phyloP scores from a whole-genome alignment of 2,329 filamentous ascomycete genomes.

The Dothidotthia symphoricarpi region DNA sequence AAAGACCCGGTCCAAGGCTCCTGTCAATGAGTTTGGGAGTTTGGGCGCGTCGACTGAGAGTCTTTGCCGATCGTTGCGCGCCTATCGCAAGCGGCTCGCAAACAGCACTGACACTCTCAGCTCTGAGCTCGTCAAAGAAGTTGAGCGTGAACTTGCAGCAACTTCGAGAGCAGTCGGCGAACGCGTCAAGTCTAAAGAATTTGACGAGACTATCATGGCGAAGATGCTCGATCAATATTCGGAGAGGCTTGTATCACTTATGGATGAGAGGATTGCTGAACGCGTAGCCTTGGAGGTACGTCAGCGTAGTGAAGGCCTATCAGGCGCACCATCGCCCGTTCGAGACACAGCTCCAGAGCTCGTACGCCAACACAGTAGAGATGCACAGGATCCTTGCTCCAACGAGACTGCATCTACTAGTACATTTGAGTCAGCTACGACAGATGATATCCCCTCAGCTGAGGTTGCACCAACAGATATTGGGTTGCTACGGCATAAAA shows the following conservation, averaged over 20 bases:
- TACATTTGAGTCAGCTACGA: too few species aligned
- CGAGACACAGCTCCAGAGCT: not conserved
- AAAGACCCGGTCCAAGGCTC: slow-evolving; percentile 48
- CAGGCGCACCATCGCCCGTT: slow-evolving; percentile 8
- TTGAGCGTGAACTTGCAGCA: slow-evolving; percentile 57
- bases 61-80: slow-evolving; percentile 56
- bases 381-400: too few species aligned
- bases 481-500: too few species aligned
- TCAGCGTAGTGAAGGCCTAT: slow-evolving; percentile 33
- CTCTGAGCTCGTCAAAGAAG: slow-evolving; percentile 50
- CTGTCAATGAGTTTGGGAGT: slow-evolving; percentile 35
- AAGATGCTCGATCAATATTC: slow-evolving; percentile 74
- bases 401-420: too few species aligned
- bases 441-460: too few species aligned
- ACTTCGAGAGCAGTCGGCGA: slow-evolving; percentile 48
- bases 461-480: too few species aligned
- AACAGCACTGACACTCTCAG: slow-evolving; percentile 48
- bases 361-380: too few species aligned
- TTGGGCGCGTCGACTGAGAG: slow-evolving; percentile 52
- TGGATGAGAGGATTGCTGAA: slow-evolving; percentile 66
- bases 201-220: slow-evolving; percentile 46
- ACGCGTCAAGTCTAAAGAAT: slow-evolving; percentile 39
- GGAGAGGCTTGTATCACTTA: slow-evolving; percentile 66
- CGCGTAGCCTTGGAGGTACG: slow-evolving; percentile 39
- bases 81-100: slow-evolving; percentile 59